Evolutionary conservation across 768 basidiomycete species (phyloP), one percentile per base, ranked within the genome.

Genomic region (Mycena venus): DNA sequence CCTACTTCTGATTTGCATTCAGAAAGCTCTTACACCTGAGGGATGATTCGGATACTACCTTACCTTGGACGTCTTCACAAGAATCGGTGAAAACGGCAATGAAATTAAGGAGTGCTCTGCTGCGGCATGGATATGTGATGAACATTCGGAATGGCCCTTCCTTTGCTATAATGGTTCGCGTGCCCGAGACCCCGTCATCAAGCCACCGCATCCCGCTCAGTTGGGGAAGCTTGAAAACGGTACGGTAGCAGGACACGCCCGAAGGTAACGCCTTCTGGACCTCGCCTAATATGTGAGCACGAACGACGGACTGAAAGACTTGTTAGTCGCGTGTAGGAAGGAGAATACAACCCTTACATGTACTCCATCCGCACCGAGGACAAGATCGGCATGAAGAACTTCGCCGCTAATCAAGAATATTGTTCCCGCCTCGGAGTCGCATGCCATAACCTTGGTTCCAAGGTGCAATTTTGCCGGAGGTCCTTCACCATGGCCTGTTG

Each of bases 331-430:
- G n/a, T 25, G 0, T 51, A 2, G 23, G 8, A 23, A 36, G 23
- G 40, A 44, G 19, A 21, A 44, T 44, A 44, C 9, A 44, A 44
- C 42, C 42, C 69, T 2, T 63, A 75, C 74, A 27, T 75, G 40
- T n/a, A 81, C 70, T 15, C 85, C 85, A 58, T 86, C 85, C 10
- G 84, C 85, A 14, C 84, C 86, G 3, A 86, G 80, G 25, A 85
- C 70, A 32, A 87, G 68, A 55, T 86, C 85, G 2, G 82, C 78
- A 1, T 70, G 60, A 1, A 86, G 68, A 40, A 86, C 78, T 62
- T 84, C 77, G 14, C 86, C 86, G 2, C 77, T 79, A 55, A 77
- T 75, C 72, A 86, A 82, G 0, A 83, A 85, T 27, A 85, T 75
- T 19, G 74, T 76, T 12, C 81, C 84, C 1, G 42, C 67, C 11